Base-by-base conservation (phyloP, 116 monocot genomes). In the Zostera marina region DNA sequence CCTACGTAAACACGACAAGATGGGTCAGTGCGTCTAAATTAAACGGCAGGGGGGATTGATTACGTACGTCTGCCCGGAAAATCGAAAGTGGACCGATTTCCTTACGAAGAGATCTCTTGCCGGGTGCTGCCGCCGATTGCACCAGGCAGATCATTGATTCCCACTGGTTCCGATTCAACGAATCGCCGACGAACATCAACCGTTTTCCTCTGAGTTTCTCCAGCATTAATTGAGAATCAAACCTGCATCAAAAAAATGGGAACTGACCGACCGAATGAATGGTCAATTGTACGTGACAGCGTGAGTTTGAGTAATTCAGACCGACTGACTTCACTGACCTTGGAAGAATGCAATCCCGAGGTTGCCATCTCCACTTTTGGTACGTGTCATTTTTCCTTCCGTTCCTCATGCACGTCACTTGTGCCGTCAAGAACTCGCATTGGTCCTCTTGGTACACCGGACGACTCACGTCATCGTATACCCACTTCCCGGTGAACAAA, bases 121-220 rank as follows among this genome's bases (percentile, higher is more conserved):
- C 47, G 1, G 72, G 72, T 0, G 72, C 61, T 15, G 68, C 51
- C 9, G 54, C 70, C 8, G 76, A 70, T 55, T 83, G 73, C 14
- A 83, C 41, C 5, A 83, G 69, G 58, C 83, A 83, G 2, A 79
- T 74, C 78, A 83, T 79, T 22, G 83, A 83, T 41, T 79, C 79
- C 79, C 78, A 83, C 54, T 83, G 83, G 14, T 62, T 76, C 56
- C 83, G 72, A 60, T 83, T 75, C 9, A 83, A 44, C 2, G 83
- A 83, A 24, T 83, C 83, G 1, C 83, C 83, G 9, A 83, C 54
- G 48, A 83, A 76, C 76, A 83, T 78, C 3, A 83, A 61, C 19
- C 83, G 45, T 41, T 79, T 83, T 44, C 67, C 65, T 44, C 83
- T 69, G 56, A 83, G 54, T 9, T 47, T 70, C 42, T 65, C 69